phyloP scores from a whole-genome alignment of 768 basidiomycete species.

The Infundibulicybe gibba region DNA sequence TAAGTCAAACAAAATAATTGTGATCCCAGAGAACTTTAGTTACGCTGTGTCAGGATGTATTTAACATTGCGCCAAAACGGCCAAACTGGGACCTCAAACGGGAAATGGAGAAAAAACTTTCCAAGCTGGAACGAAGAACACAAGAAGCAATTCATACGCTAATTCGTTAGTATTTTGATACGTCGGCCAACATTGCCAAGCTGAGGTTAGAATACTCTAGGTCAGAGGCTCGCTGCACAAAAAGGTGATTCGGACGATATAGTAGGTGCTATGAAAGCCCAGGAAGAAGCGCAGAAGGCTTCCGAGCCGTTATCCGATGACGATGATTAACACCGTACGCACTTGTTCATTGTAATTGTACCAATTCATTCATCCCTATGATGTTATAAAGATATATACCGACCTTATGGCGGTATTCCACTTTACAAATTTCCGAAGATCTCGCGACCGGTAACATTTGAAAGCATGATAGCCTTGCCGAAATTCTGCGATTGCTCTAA shows the following conservation, averaged over 20 bases:
- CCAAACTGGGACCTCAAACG: conserved; percentile 96
- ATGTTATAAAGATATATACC: not conserved
- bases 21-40: too few species aligned
- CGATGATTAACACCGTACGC: conserved; percentile 34
- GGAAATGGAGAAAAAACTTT: conserved; percentile 87
- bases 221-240: conserved; percentile 75
- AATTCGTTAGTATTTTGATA: conserved; percentile 63
- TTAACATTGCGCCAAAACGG: conserved; percentile 96
- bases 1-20: conserved; percentile 31
- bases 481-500: too few species aligned
- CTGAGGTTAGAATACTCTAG: conserved; percentile 29
- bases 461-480: too few species aligned
- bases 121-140: conserved; percentile 86
- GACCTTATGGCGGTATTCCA: not conserved
- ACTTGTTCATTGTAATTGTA: conserved; percentile 3
- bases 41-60: conserved; percentile 61
- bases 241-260: conserved; percentile 79
- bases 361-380: conserved; percentile 7
- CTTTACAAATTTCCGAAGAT: too few species aligned
- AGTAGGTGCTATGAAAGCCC: conserved; percentile 79
- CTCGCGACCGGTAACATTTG: too few species aligned
- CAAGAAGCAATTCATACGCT: conserved; percentile 90
- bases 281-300: conserved; percentile 48
- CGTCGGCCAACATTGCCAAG: not conserved
- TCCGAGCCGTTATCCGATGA: conserved; percentile 58